These are phyloP conservation scores for Aristolochia fimbriata DNA, from an alignment of 164 flowering plant species.

Conservation along the genomic window DNA sequence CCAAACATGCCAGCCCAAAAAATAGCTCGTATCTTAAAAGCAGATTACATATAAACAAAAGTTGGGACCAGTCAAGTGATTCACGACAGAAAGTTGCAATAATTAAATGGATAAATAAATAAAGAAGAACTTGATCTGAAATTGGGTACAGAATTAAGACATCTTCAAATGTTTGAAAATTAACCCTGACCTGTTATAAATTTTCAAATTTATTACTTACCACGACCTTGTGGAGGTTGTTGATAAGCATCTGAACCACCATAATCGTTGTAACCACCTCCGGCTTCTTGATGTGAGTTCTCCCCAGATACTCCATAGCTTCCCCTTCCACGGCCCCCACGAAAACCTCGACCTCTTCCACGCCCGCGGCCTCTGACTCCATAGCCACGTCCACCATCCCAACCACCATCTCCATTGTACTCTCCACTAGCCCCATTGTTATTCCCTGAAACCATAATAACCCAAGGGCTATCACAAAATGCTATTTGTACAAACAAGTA, in stretches of 20 bases:
- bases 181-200: too few species aligned
- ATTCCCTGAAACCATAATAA: not conserved
- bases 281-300: constrained; percentile 23
- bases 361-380: constrained; percentile 42
- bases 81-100: too few species aligned
- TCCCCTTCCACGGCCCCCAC: constrained; percentile 36
- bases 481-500: not conserved
- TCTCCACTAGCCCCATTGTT: constrained; percentile 14
- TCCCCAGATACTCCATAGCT: constrained; percentile 37
- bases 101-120: too few species aligned
- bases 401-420: constrained; percentile 34
- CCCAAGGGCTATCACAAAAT: not conserved
- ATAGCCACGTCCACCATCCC: constrained; percentile 29
- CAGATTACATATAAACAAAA: too few species aligned
- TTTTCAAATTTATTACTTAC: constrained; percentile 17
- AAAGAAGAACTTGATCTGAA: too few species aligned
- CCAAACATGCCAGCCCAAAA: not conserved
- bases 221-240: constrained; percentile 23
- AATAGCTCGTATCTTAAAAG: too few species aligned
- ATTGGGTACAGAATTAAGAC: not conserved
- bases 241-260: constrained; percentile 25
- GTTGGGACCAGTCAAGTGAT: too few species aligned
- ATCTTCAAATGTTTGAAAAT: too few species aligned
- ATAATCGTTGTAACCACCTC: constrained; percentile 35
- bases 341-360: constrained; percentile 33